These are phyloP conservation scores for Suillus ampliporus DNA, from an alignment of 768 basidiomycete genomes.

Conservation along the genomic window DNA sequence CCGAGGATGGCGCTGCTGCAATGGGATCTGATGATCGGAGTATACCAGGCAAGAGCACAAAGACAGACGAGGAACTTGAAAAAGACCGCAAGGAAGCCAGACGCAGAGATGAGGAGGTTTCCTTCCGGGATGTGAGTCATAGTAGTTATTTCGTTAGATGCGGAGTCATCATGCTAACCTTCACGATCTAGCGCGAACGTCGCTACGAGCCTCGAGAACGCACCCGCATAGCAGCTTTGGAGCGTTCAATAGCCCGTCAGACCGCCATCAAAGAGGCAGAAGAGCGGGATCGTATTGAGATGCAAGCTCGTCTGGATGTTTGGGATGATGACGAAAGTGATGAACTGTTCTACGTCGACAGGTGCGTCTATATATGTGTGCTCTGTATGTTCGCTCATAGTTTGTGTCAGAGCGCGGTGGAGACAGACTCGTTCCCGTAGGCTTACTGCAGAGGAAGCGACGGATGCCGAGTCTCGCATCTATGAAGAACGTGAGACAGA, in stretches of 20 bases:
- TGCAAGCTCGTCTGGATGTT: slow-evolving; percentile 80
- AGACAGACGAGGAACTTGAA: slow-evolving; percentile 91
- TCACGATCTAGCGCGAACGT: slow-evolving; percentile 73
- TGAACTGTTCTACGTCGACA: slow-evolving; percentile 90
- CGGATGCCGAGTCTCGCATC: slow-evolving; percentile 81
- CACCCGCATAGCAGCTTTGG: slow-evolving; percentile 75
- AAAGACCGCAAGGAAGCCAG: slow-evolving; percentile 77
- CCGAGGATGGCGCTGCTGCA: slow-evolving; percentile 52
- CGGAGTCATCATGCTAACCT: slow-evolving; percentile 7
- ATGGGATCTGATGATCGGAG: slow-evolving; percentile 41
- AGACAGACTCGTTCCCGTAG: slow-evolving; percentile 73
- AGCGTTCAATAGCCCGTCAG: slow-evolving; percentile 77
- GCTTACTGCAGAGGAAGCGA: slow-evolving; percentile 78
- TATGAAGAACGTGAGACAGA: slow-evolving; percentile 88
- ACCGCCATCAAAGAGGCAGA: slow-evolving; percentile 75
- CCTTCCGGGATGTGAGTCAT: slow-evolving; percentile 81
- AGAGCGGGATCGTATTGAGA: slow-evolving; percentile 79
- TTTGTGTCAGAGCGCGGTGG: slow-evolving; percentile 73
- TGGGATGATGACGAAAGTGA: slow-evolving; percentile 95
- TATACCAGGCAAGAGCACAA: slow-evolving; percentile 45
- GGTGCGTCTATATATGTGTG: slow-evolving; percentile 52
- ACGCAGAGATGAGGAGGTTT: slow-evolving; percentile 79
- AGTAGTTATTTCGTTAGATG: neutral
- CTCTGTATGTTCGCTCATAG: neutral
- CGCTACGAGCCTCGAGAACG: slow-evolving; percentile 93